These are phyloP conservation scores for Musa schizocarpa DNA, from an alignment of 176 grass and related monocot species.

Conservation along the genomic window DNA sequence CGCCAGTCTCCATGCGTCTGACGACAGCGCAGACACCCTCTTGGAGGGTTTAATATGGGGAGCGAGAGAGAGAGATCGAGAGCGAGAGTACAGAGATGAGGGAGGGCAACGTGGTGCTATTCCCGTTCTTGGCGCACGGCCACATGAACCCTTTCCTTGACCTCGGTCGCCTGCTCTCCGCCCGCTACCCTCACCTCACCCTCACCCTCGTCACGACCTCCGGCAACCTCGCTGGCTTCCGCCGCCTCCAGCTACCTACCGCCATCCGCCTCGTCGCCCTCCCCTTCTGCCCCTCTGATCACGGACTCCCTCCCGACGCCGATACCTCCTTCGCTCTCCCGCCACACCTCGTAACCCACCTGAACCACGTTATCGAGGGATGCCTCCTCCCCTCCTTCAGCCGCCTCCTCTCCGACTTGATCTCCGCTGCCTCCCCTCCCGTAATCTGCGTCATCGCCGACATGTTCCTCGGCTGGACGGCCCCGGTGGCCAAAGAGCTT, in stretches of 20 bases:
- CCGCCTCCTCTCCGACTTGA: neutral
- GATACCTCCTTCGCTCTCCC: constrained; percentile 8
- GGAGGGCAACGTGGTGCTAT: neutral
- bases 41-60: too few relatives aligned
- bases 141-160: constrained; percentile 9
- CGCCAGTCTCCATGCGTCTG: too few relatives aligned
- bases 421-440: too few relatives aligned
- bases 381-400: constrained; percentile 1
- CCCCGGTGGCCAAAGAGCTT: neutral
- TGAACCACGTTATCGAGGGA: neutral
- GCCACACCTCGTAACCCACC: neutral
- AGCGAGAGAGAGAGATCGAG: too few relatives aligned
- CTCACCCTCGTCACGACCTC: constrained; percentile 14
- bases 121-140: neutral
- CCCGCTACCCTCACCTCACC: neutral
- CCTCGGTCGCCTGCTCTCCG: neutral
- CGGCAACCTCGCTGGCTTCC: neutral
- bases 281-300: constrained; percentile 5
- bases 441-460: constrained; percentile 10
- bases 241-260: neutral
- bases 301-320: constrained; percentile 2
- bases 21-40: too few relatives aligned
- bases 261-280: constrained; percentile 1
- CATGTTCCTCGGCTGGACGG: constrained; percentile 20
- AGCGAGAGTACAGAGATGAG: too few relatives aligned